phyloP scores from a whole-genome alignment of 345 rosid species.

The Ailanthus altissimus region DNA sequence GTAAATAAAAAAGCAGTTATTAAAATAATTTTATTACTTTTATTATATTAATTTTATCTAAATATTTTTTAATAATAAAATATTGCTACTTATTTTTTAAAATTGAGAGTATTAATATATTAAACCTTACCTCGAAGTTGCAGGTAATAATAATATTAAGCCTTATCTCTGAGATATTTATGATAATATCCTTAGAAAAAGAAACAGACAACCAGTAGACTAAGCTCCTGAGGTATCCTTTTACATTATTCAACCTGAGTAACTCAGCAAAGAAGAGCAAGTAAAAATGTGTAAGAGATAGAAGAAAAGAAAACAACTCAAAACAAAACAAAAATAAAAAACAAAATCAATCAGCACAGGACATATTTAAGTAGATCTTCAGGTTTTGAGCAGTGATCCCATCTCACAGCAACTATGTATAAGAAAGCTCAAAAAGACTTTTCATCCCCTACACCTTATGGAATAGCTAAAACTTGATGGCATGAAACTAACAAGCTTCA shows the following conservation, averaged over 20 bases:
- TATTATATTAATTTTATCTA: no score
- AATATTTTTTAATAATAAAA: no score
- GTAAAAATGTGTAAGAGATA: not conserved
- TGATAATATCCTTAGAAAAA: no score
- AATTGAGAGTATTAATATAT: no score
- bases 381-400: conserved; percentile 11
- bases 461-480: conserved; percentile 6
- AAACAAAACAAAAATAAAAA: not conserved
- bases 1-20: no score
- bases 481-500: conserved; percentile 16
- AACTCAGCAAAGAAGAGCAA: not conserved
- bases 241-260: not conserved
- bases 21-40: no score
- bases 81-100: no score
- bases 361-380: not conserved
- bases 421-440: conserved; percentile 17
- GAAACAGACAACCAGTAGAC: no score
- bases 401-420: conserved; percentile 9
- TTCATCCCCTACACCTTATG: conserved; percentile 4
- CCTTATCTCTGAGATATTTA: no score
- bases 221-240: not conserved
- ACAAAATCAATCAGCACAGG: not conserved
- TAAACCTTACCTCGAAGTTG: no score
- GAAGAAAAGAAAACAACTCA: not conserved
- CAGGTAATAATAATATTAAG: no score